Evolutionary conservation across 1,284 basidiomycete species (phyloP), one percentile per base, ranked within the genome.

Genomic region (Puccinia horiana): DNA sequence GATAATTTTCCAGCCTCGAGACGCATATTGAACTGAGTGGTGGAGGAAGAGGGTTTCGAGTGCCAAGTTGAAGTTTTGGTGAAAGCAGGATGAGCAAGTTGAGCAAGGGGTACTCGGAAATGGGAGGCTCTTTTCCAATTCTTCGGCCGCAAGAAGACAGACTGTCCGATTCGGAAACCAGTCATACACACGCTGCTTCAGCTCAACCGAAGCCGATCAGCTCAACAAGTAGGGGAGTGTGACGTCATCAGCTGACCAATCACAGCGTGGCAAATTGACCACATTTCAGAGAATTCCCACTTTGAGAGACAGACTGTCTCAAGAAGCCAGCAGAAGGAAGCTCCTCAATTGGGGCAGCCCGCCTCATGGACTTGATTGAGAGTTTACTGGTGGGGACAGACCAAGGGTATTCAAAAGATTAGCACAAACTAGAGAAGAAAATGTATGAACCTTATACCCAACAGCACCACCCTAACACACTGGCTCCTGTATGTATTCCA

Each of bases 1-100:
- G 77, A 69, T 29, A 42, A 9, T 1, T 54, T 52, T 47, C 77
- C 77, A 69, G 77, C 77, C 23, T 49, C 47, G 47, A 80, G 77
- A 70, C 65, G 77, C 44, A 70, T 70, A 37, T 42, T 70, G 37
- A 16, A 23, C 11, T n/a, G 32, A 70, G 11, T 61, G 29, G 58
- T 35, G 29, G 29, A 32, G 32, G 11, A 35, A 9, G 14, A 61
- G 26, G 26, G 26, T 61, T 16, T 12, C 52, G 20, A 54, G 44
- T 47, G 16, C n/a, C n/a, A 56, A 26, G 44, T 47, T 47, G 44
- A 47, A 8, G 8, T 47, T 52, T 23, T 52, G 6, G 49, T 23
- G 6, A 23, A 20, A 20, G 49, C 16, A 52, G 49, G 49, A 20
- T 52, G 49, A 5, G 16, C 44, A 47, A 47, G 9, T 47, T 47